A percentile compares a stretch with the other conserved stretches of the same genome.
Evolutionary conservation across 176 grass and related monocot genomes (phyloP).

Genomic region (Oryza coarctata): DNA sequence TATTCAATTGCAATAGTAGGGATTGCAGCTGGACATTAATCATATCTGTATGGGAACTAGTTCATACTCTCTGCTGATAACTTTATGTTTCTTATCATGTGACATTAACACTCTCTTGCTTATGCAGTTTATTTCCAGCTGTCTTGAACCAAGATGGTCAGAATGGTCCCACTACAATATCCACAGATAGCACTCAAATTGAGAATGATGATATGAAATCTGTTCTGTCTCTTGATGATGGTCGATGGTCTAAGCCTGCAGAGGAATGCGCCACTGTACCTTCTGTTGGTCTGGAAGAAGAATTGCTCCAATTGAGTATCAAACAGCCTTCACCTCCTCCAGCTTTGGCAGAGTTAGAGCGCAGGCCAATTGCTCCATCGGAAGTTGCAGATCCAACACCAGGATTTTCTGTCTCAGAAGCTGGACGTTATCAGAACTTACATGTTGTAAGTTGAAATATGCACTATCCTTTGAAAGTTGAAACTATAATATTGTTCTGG

Average conservation of each 20-base stretch:
- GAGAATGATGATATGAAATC: slow-evolving; percentile 79
- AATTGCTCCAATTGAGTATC: slow-evolving; percentile 65
- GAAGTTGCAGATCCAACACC: slow-evolving; percentile 89
- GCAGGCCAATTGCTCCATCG: slow-evolving; percentile 69
- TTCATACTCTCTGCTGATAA: neutral
- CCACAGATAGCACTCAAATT: slow-evolving; percentile 38
- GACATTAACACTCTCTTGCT: slow-evolving; percentile 19
- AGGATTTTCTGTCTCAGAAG: slow-evolving; percentile 55
- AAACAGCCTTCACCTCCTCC: slow-evolving; percentile 90
- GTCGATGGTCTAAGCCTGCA: slow-evolving; percentile 67
- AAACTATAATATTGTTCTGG: slow-evolving; percentile 11
- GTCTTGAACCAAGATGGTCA: slow-evolving; percentile 58
- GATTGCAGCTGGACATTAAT: neutral
- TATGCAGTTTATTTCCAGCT: slow-evolving; percentile 55
- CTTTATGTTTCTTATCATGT: neutral
- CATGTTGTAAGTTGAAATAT: slow-evolving; percentile 80
- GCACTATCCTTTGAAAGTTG: slow-evolving; percentile 19
- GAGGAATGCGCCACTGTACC: slow-evolving; percentile 45
- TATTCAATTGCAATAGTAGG: slow-evolving; percentile 13
- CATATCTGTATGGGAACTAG: slow-evolving; percentile 26
- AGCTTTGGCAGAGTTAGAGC: slow-evolving; percentile 70
- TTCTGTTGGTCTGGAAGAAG: slow-evolving; percentile 60
- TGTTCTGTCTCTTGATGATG: slow-evolving; percentile 98
- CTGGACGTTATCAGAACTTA: slow-evolving; percentile 70
- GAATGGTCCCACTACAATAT: slow-evolving; percentile 36